Base-by-base conservation (phyloP, 2,329 filamentous ascomycete species). In the Xylaria sp. region DNA sequence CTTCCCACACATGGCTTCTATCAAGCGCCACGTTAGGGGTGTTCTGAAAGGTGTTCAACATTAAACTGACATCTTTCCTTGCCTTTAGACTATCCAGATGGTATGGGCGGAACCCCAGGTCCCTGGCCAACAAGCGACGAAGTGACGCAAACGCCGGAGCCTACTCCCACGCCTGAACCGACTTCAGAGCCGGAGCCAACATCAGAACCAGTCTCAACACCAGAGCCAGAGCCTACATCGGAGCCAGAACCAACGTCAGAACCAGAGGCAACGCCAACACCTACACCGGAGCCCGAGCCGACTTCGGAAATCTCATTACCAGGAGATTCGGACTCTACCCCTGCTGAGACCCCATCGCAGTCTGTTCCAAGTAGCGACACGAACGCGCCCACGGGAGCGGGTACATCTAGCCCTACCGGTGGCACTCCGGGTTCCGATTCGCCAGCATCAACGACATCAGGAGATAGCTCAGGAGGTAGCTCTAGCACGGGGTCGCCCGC, bases 41-140 rank as follows among this genome's bases (percentile, higher is more conserved):
- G 13, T 27, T 8, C 16, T 29, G 29, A 5, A 44, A 44, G 5
- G 13, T 44, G 3, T 23, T 35, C 13, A 16, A 29, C 1, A n/a
- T 18, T 40, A 3, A 51, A 53, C 65, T 66, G 29, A 66, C 35
- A 10, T 21, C 5, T 10, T 35, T 37, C n/a, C 8, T 32, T 3
- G 5, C 35, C 23, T 27, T 18, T 16, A 63, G 65, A 70, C 32
- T 73, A 67, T 42, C 69, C 71, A 13, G 63, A 67, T n/a, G 51
- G 59, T 18, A n/a, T 42, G 29, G 48, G 48, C 18, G 65, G 65
- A 13, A 64, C 55, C 8, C 55, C 65, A 23, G 65, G 65, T 35
- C 54, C 65, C 8, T 68, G 60, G 60, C 54, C 65, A 37, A 42
- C 42, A 40, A 67, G 42, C 21, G 65, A 47, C 3, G 29, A 44